These are phyloP conservation scores for Boechera stricta DNA, from an alignment of 345 rosid genomes.

Conservation along the genomic window DNA sequence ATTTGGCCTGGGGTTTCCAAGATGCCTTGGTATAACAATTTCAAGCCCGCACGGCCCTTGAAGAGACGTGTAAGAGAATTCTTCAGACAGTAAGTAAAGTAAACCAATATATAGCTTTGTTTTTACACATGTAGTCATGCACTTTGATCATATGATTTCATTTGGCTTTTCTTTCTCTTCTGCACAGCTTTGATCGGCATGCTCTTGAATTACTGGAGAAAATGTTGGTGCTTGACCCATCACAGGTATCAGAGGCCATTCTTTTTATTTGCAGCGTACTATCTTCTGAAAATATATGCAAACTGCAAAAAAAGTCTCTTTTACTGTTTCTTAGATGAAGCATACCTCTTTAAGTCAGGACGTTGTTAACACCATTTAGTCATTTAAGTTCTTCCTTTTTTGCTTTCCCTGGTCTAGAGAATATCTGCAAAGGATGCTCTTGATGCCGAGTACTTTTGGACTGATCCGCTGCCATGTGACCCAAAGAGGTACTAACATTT, in stretches of 20 bases:
- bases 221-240: slow-evolving; percentile 91
- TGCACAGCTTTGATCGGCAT: slow-evolving; percentile 77
- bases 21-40: slow-evolving; percentile 68
- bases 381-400: background rate
- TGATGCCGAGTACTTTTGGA: slow-evolving; percentile 98
- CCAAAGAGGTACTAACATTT: slow-evolving; percentile 70
- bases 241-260: slow-evolving; percentile 62
- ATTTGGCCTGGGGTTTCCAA: slow-evolving; percentile 75
- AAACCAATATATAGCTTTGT: background rate
- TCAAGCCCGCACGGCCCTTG: slow-evolving; percentile 62
- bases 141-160: slow-evolving; percentile 27
- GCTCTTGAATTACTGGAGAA: slow-evolving; percentile 91
- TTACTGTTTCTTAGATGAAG: background rate
- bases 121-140: background rate
- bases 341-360: slow-evolving; percentile 14
- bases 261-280: slow-evolving; percentile 1
- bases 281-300: slow-evolving; percentile 7
- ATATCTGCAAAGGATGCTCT: slow-evolving; percentile 94
- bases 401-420: slow-evolving; percentile 53
- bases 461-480: slow-evolving; percentile 92
- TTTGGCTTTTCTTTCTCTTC: slow-evolving; percentile 15
- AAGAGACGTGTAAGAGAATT: slow-evolving; percentile 80
- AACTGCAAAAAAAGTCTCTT: background rate
- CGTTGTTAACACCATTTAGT: background rate
- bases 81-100: slow-evolving; percentile 74